Base-by-base conservation (phyloP, 495 filamentous ascomycete species). In the Amorphotheca resinae region DNA sequence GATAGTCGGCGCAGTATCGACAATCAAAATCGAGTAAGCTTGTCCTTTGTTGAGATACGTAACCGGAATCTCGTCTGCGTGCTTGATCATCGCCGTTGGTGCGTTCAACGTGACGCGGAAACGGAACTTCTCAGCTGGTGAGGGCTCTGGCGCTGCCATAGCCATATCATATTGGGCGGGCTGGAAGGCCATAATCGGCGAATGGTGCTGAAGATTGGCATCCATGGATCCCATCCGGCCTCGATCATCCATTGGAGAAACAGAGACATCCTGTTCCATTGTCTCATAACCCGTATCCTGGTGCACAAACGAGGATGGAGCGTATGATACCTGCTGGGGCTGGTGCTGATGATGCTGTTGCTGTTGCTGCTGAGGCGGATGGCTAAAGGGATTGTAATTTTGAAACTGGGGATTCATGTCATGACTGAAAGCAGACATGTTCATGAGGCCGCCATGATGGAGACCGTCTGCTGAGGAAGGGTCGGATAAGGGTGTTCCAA, bases 21-120 rank as follows among this genome's bases (percentile, higher is more conserved):
- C 62, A 25, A 98, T 70, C 1, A 79, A 77, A 2, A 98, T 58
- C 1, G 77, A 76, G 59, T 96, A 98, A 16, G 83, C 80, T 62
- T 96, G 89, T 7, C 88, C 88, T 62, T 98, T 98, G 60, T 98
- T 96, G 11, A 98, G 74, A 58, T 98, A 98, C 0, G 87, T 93
- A 11, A 96, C 76, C 0, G 91, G 91, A 32, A 95, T 88, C 55
- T 95, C 91, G 35, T 86, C 79, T 2, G 74, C 56, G 47, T 82
- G 73, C 55, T 82, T 93, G 51, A 93, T 77, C 89, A 95, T 96
- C n/a, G 89, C 89, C 1, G 89, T 95, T 11, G 87, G 85, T 1
- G 89, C 91, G 57, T 94, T 89, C 36, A 99, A 65, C 0, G 86
- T 87, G 30, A 85, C 79, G 55, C 85, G 79, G 60, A 84, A 99